A percentile compares a stretch with the other conserved stretches of the same genome.
Conservation (phyloP, 768 basidiomycete genomes). For the Hericium rajendrae region DNA sequence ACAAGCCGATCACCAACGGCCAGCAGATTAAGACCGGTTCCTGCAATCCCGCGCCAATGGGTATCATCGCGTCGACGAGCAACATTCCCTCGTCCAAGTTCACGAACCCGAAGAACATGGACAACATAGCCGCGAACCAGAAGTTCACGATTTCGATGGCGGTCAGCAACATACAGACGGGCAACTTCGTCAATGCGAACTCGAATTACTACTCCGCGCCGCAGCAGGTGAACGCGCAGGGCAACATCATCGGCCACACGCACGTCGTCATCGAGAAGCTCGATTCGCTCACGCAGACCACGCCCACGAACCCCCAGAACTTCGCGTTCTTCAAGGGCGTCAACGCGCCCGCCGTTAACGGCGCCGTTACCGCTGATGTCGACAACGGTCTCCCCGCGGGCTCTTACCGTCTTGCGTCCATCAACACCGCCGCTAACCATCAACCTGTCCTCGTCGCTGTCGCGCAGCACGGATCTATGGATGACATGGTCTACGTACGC, state of each 20-base stretch:
- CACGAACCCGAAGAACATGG: conserved; percentile 35
- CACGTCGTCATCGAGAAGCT: conserved; percentile 55
- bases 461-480: conserved; percentile 33
- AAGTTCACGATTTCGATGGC: conserved; percentile 46
- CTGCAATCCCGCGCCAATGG: conserved; percentile 56
- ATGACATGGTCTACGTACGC: conserved; percentile 32
- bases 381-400: conserved; percentile 35
- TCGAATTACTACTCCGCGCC: conserved; percentile 47
- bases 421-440: conserved; percentile 39
- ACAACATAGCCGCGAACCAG: conserved; percentile 31
- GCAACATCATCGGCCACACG: conserved; percentile 49
- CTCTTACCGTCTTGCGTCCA: conserved; percentile 30
- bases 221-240: conserved; percentile 36
- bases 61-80: conserved; percentile 38
- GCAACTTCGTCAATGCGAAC: conserved; percentile 47
- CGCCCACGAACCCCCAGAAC: conserved; percentile 35
- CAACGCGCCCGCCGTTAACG: conserved; percentile 35
- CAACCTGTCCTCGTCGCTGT: conserved; percentile 28
- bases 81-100: conserved; percentile 52
- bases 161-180: conserved; percentile 36
- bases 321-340: conserved; percentile 56
- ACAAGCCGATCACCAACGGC: conserved; percentile 54
- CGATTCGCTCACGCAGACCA: conserved; percentile 36
- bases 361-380: conserved; percentile 30
- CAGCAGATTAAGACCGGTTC: conserved; percentile 40